Base-by-base conservation (phyloP, 495 filamentous ascomycete species). In the Penicillium chermesinum region DNA sequence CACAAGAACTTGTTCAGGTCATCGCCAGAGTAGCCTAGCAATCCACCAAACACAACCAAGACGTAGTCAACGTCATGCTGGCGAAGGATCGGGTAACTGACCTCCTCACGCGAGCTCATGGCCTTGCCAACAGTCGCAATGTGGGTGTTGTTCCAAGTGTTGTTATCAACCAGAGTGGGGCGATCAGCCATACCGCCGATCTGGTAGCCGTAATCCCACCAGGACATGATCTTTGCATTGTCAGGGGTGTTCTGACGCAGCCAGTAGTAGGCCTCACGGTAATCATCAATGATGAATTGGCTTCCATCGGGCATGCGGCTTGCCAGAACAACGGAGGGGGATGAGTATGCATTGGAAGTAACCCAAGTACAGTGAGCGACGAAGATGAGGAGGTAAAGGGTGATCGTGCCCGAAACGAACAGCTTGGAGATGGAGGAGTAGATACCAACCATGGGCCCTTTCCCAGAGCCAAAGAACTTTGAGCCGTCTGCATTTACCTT, bases 151-250 rank as follows among this genome's bases (percentile, higher is more conserved):
- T 99, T 99, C 94, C 94, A 99, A 13, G 94, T 99, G 70, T 99
- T 99, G 74, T 99, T 99, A 73, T 99, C 94, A 15, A 99, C 94
- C 34, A 99, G 76, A 0, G 94, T 99, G 32, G 94, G 90, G 18
- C 94, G 83, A 67, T 99, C 94, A 30, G 94, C 94, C 94, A 99
- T 99, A 48, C 94, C 94, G 72, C 94, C 94, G 64, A 99, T 99
- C 71, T 99, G 94, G 72, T 99, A 99, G 42, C 94, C 94, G 55
- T 99, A 99, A 64, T 99, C 94, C 94, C 94, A 99, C 94, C 94
- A 99, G 13, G 89, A 91, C 94, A 97, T 97, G 61, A 99, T 87
- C 80, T 99, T 99, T 57, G 94, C 91, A 61, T 95, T 86, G 38
- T 90, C 79, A 14, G 83, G 75, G 2, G 94, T 97, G 66, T 99